These are phyloP conservation scores for Ascochyta koolunga DNA, from an alignment of 2,329 filamentous ascomycete species.

Conservation along the genomic window DNA sequence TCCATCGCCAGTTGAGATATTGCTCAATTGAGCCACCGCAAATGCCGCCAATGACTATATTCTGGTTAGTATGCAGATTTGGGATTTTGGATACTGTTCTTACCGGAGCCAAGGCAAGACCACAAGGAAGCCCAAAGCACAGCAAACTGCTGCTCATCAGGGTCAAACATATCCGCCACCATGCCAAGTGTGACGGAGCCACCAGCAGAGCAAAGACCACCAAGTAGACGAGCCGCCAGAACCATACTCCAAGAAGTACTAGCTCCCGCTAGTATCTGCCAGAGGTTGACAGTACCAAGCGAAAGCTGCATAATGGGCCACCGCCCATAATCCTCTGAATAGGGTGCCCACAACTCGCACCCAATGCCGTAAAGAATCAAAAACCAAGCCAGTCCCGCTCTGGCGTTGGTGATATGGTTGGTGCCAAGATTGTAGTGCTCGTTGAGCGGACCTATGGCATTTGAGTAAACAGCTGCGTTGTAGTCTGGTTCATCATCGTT, in stretches of 20 bases:
- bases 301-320: conserved; percentile 75
- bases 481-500: conserved; percentile 48
- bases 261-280: conserved; percentile 63
- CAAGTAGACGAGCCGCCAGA: conserved; percentile 61
- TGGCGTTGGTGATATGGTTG: conserved; percentile 49
- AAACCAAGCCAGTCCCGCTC: conserved; percentile 74
- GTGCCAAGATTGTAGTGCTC: conserved; percentile 61
- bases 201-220: conserved; percentile 59
- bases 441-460: conserved; percentile 57
- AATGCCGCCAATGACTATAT: conserved; percentile 78
- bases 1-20: conserved; percentile 73
- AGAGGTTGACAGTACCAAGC: conserved; percentile 76
- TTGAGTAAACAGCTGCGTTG: conserved; percentile 63
- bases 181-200: conserved; percentile 69
- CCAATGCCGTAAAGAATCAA: conserved; percentile 81
- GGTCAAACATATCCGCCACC: conserved; percentile 66
- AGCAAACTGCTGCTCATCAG: conserved; percentile 70
- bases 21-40: conserved; percentile 76
- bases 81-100: conserved; percentile 48
- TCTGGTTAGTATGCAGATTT: conserved; percentile 48
- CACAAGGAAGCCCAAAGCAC: conserved; percentile 63
- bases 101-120: conserved; percentile 69
- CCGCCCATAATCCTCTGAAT: conserved; percentile 81
- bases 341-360: conserved; percentile 81
- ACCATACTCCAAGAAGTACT: conserved; percentile 68